Percentiles rank a stretch among this genome's conserved stretches.
phyloP scores from a whole-genome alignment of 495 filamentous ascomycete species.

The Tuber melanosporum region DNA sequence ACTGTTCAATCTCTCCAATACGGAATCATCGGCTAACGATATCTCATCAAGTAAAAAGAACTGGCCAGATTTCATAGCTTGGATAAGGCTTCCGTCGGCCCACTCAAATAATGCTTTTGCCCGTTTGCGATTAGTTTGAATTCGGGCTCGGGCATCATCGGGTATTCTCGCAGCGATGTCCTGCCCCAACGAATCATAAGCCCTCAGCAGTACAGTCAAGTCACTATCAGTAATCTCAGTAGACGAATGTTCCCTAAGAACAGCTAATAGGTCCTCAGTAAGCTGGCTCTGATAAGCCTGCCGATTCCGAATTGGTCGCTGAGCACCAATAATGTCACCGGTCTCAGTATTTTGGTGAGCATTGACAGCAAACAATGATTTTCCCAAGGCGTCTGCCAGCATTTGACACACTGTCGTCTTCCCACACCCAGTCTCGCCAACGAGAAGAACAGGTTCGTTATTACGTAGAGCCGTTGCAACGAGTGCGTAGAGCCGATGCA shows the following conservation, averaged over 20 bases:
- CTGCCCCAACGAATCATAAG: constrained; percentile 47
- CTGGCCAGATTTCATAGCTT: constrained; percentile 81
- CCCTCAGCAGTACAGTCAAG: constrained; percentile 46
- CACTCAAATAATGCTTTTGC: constrained; percentile 88
- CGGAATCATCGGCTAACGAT: constrained; percentile 94
- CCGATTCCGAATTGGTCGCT: constrained; percentile 82
- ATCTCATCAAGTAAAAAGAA: constrained; percentile 97
- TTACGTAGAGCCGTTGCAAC: constrained; percentile 78
- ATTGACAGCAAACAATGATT: constrained; percentile 79
- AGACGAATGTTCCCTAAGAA: constrained; percentile 44
- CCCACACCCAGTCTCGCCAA: constrained; percentile 94
- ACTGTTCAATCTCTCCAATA: constrained; percentile 92
- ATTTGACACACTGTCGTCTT: constrained; percentile 96
- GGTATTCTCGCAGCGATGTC: constrained; percentile 46
- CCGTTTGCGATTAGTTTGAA: constrained; percentile 56
- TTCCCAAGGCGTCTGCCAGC: constrained; percentile 69
- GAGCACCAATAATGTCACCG: constrained; percentile 92
- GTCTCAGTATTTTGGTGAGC: constrained; percentile 97
- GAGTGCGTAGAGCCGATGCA: constrained; percentile 81
- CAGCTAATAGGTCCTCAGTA: constrained; percentile 53
- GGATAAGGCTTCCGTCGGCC: constrained; percentile 89
- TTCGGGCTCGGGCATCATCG: constrained; percentile 49
- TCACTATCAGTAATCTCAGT: constrained; percentile 34
- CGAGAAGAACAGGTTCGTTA: constrained; percentile 87
- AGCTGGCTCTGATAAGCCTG: constrained; percentile 62